A percentile compares a stretch with the other conserved stretches of the same genome.
Evolutionary conservation across 768 basidiomycete species (phyloP).

Genomic region (Omphalotus guepiniiformis): DNA sequence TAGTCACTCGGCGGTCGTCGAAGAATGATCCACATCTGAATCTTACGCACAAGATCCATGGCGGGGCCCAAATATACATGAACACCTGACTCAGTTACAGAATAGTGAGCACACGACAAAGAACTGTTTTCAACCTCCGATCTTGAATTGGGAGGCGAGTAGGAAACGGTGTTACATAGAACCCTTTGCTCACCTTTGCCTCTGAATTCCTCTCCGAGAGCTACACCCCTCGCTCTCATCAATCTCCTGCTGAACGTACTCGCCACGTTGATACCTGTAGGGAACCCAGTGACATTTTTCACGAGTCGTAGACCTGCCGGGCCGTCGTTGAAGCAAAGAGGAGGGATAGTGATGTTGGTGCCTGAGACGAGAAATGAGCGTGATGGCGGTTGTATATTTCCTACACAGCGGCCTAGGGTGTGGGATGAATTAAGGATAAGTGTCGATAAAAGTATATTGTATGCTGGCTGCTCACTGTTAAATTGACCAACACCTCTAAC

Average conservation of each 20-base stretch:
- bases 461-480: constrained; percentile 30
- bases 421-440: neutral
- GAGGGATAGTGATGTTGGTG: constrained; percentile 28
- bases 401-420: constrained; percentile 43
- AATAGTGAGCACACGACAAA: too few relatives aligned
- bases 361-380: constrained; percentile 14
- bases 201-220: constrained; percentile 64
- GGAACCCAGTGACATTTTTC: constrained; percentile 47
- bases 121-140: constrained; percentile 17
- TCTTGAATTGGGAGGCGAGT: neutral
- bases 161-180: neutral
- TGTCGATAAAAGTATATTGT: neutral
- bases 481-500: constrained; percentile 43
- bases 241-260: constrained; percentile 55
- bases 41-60: constrained; percentile 45
- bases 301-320: constrained; percentile 34
- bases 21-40: neutral
- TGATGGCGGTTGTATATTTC: constrained; percentile 37
- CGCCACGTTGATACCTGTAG: constrained; percentile 54
- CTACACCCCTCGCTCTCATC: constrained; percentile 58
- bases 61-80: constrained; percentile 50
- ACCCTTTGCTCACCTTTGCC: constrained; percentile 50
- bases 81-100: constrained; percentile 1
- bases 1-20: too few relatives aligned
- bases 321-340: constrained; percentile 45